phyloP scores from a whole-genome alignment of 176 grass and related monocot species.

The Oryza meyeriana region DNA sequence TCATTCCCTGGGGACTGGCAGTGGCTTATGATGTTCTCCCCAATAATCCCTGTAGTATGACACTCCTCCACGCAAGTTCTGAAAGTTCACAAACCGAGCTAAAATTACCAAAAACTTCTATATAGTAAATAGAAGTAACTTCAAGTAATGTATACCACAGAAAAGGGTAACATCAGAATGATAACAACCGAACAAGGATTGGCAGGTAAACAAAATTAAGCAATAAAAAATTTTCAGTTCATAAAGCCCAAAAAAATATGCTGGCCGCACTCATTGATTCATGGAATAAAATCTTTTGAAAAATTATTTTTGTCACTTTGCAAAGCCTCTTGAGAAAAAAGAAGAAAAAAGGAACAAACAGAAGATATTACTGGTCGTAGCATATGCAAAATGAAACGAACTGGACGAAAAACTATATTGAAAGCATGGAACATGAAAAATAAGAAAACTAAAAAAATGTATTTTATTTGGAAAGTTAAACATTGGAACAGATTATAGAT shows the following conservation, averaged over 20 bases:
- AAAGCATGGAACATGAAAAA: not conserved
- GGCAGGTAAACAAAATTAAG: not conserved
- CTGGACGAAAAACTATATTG: not conserved
- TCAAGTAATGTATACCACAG: not conserved
- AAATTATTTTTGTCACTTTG: not conserved
- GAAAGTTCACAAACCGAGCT: slow-evolving; percentile 4
- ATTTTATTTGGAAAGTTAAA: not conserved
- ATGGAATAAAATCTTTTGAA: not conserved
- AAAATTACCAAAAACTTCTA: slow-evolving; percentile 14
- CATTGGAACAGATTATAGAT: not conserved
- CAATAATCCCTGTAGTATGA: slow-evolving; percentile 49
- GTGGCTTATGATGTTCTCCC: slow-evolving; percentile 38
- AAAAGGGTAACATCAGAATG: not conserved
- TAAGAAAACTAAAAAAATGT: not conserved
- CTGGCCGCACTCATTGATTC: not conserved
- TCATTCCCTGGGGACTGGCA: slow-evolving; percentile 46
- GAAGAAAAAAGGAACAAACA: not conserved
- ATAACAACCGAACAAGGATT: not conserved
- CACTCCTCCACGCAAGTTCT: slow-evolving; percentile 78
- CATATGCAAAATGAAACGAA: not conserved
- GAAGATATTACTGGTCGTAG: not conserved
- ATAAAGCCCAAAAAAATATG: not conserved
- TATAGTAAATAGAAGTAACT: slow-evolving; percentile 7
- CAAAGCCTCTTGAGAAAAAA: not conserved
- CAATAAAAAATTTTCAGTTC: not conserved